Base-by-base conservation (phyloP, 2,329 filamentous ascomycete genomes). In the Pestalotiopsis sp. region DNA sequence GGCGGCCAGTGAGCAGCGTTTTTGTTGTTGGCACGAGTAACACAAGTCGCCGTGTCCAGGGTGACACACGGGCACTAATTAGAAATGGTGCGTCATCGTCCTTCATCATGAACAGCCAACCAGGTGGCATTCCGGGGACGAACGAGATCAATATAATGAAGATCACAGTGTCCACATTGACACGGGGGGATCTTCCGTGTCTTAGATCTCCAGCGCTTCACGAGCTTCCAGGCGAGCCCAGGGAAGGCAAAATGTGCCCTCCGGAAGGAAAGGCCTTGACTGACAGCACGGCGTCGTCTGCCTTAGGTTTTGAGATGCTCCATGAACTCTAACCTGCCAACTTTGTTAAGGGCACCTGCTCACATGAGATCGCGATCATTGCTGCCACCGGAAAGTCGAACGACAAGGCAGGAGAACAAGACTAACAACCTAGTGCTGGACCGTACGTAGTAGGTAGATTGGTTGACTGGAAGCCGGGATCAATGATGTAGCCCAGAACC, bases 91-190 rank as follows among this genome's bases (percentile, higher is more conserved):
- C 66, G 62, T 70, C 68, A 69, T 68, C 57, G 27, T 41, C n/a
- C 63, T 40, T 20, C 9, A 62, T 40, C 59, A 23, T 17, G 20
- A 20, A 61, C 58, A 61, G 13, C n/a, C 23, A 36, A 38, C 52
- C 41, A 52, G 61, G 40, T 61, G n/a, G 61, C 68, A 70, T 70
- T 68, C 66, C 68, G 68, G 45, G 45, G 45, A 17, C 45, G 36
- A 17, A 59, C 66, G 62, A 68, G 49, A 68, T 63, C 60, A 65
- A 40, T 36, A 36, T 58, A 31, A 67, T 64, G 68, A 65, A 66
- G 68, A 69, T 67, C 68, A 60, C 66, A 68, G 56, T 68, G 68
- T 59, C 61, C 36, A 67, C 66, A 57, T 41, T 58, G 17, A 25
- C 13, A 49, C 23, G 40, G 61, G 11, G 59, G 41, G 66, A 17